Percentiles rank a stretch among this genome's conserved stretches.
These are phyloP conservation scores for Kuraishia ogatae DNA, from an alignment of 805 yeast genomes.

Conservation along the genomic window DNA sequence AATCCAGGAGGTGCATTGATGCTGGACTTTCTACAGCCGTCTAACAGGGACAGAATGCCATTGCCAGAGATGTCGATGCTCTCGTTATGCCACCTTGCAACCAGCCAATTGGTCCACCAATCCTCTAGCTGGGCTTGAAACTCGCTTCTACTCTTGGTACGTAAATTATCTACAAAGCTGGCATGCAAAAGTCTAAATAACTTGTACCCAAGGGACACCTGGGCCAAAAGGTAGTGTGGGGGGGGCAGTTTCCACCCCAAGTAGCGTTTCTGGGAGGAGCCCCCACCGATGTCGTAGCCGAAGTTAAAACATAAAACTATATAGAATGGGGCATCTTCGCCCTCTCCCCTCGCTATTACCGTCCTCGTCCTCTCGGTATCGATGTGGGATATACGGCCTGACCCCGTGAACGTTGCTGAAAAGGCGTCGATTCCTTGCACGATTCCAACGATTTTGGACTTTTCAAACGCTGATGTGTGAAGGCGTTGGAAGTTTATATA, in stretches of 20 bases:
- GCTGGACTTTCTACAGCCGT: conserved; percentile 21
- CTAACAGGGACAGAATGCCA: conserved; percentile 23
- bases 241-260: conserved; percentile 19
- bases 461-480: background rate
- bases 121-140: conserved; percentile 10
- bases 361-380: conserved; percentile 3
- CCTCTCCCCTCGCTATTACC: conserved; percentile 1
- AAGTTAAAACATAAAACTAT: background rate
- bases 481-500: background rate
- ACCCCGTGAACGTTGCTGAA: background rate
- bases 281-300: conserved; percentile 1
- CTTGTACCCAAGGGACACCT: conserved; percentile 21
- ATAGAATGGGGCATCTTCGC: background rate
- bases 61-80: conserved; percentile 19
- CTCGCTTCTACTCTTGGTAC: conserved; percentile 6
- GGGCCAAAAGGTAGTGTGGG: conserved; percentile 22
- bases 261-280: conserved; percentile 7
- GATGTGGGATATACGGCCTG: background rate
- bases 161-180: conserved; percentile 10
- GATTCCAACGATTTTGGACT: conserved; percentile 1
- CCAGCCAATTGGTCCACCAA: conserved; percentile 31
- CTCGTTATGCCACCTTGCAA: conserved; percentile 16
- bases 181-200: conserved; percentile 26
- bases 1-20: conserved; percentile 20
- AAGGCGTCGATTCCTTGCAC: conserved; percentile 4